Percentiles rank a stretch among this genome's conserved stretches.
Conservation (phyloP, 768 basidiomycete genomes). For the Termitomyces sp. region DNA sequence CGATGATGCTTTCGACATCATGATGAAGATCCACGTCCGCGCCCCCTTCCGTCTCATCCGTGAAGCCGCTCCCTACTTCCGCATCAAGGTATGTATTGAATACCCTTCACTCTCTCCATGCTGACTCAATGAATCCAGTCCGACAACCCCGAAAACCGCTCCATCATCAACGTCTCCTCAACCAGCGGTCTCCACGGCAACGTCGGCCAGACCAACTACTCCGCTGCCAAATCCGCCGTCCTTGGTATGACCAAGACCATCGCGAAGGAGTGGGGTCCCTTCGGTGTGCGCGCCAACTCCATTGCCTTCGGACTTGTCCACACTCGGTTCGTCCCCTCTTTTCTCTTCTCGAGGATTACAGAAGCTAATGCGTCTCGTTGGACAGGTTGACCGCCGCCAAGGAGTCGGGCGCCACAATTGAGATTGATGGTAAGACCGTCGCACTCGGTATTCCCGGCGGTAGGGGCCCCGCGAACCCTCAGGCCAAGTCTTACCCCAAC, state of each 20-base stretch:
- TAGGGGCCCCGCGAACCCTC: slow-evolving; percentile 28
- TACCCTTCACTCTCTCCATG: not conserved
- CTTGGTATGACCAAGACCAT: slow-evolving; percentile 82
- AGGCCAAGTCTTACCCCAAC: slow-evolving; percentile 30
- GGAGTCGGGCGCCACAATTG: slow-evolving; percentile 70
- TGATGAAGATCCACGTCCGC: slow-evolving; percentile 80
- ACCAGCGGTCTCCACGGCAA: slow-evolving; percentile 83
- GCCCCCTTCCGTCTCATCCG: slow-evolving; percentile 85
- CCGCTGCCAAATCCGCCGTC: slow-evolving; percentile 76
- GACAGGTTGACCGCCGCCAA: slow-evolving; percentile 72
- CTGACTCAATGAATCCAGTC: slow-evolving; percentile 26
- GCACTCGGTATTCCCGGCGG: slow-evolving; percentile 74
- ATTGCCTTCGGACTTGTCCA: slow-evolving; percentile 76
- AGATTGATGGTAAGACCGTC: slow-evolving; percentile 81
- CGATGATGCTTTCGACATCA: slow-evolving; percentile 79
- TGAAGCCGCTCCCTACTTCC: slow-evolving; percentile 82
- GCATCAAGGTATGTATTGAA: slow-evolving; percentile 59
- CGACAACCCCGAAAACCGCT: slow-evolving; percentile 60
- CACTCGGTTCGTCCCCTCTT: slow-evolving; percentile 49
- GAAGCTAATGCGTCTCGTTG: not conserved
- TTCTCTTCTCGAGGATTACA: not conserved
- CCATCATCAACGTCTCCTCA: slow-evolving; percentile 80
- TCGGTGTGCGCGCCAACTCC: slow-evolving; percentile 79
- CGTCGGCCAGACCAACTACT: slow-evolving; percentile 82
- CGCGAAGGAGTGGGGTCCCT: slow-evolving; percentile 84